A percentile compares a stretch with the other conserved stretches of the same genome.
Evolutionary conservation across 208 protist genomes (phyloP).

Genomic region (Leishmania tropica): DNA sequence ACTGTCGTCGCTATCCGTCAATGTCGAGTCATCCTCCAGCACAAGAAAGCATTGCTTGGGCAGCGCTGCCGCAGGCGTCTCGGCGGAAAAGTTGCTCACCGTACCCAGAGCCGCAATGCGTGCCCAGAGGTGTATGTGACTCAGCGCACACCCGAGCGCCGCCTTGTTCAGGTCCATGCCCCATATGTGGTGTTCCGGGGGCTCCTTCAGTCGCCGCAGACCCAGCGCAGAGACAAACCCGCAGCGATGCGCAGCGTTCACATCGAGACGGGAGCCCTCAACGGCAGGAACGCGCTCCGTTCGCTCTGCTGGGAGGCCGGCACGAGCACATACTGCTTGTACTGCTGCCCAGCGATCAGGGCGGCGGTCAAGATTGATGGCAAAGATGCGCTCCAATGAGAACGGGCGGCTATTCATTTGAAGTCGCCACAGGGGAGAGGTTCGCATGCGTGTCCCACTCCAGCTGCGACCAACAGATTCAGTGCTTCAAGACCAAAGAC

Average conservation of each 20-base stretch:
- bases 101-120: slow-evolving; percentile 48
- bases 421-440: neutral
- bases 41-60: neutral
- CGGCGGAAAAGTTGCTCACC: neutral
- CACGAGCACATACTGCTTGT: slow-evolving; percentile 28
- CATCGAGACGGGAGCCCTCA: slow-evolving; percentile 42
- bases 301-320: slow-evolving; percentile 27
- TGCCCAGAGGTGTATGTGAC: slow-evolving; percentile 72
- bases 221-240: slow-evolving; percentile 73
- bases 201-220: slow-evolving; percentile 41
- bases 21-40: slow-evolving; percentile 12
- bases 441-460: neutral
- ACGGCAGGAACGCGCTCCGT: slow-evolving; percentile 60
- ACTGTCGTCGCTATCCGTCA: neutral
- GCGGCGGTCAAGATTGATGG: slow-evolving; percentile 80
- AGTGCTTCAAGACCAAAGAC: neutral
- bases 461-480: neutral
- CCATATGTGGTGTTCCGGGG: slow-evolving; percentile 60
- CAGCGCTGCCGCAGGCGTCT: neutral
- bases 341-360: slow-evolving; percentile 57
- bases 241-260: slow-evolving; percentile 27
- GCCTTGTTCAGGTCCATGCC: slow-evolving; percentile 85
- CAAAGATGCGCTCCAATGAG: slow-evolving; percentile 39
- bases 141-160: slow-evolving; percentile 85
- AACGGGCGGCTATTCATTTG: neutral